Evolutionary conservation across 768 basidiomycete genomes (phyloP).

Genomic region (Boletus sp.): DNA sequence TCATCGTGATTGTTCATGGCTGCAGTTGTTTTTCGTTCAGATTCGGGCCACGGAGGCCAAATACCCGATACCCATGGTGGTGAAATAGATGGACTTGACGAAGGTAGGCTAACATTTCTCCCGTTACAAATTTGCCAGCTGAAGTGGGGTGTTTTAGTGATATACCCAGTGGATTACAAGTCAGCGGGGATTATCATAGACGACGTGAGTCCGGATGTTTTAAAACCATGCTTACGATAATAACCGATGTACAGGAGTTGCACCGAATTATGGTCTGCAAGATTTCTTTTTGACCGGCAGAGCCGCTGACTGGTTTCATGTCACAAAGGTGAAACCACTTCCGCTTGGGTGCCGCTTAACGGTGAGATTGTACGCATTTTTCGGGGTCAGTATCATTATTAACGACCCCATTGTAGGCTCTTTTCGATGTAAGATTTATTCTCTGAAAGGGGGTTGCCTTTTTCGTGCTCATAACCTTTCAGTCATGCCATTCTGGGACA

Average conservation of each 20-base stretch:
- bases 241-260: slow-evolving; percentile 30
- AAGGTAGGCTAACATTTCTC: slow-evolving; percentile 43
- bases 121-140: not conserved
- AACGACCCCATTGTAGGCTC: slow-evolving; percentile 22
- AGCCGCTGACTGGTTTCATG: not conserved
- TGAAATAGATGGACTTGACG: slow-evolving; percentile 76
- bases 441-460: not conserved
- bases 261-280: slow-evolving; percentile 40
- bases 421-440: slow-evolving; percentile 46
- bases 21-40: slow-evolving; percentile 32
- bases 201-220: slow-evolving; percentile 45
- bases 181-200: slow-evolving; percentile 74
- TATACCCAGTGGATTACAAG: slow-evolving; percentile 88
- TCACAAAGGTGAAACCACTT: slow-evolving; percentile 44
- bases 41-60: slow-evolving; percentile 97
- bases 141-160: slow-evolving; percentile 43
- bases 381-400: not conserved
- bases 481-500: slow-evolving; percentile 51
- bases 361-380: slow-evolving; percentile 21
- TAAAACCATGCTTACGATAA: not conserved
- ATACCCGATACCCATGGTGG: slow-evolving; percentile 74
- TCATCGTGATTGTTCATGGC: not conserved
- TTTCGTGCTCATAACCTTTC: not conserved
- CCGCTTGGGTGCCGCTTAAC: slow-evolving; percentile 69
- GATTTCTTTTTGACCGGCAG: not conserved